Conservation (phyloP, 2,329 filamentous ascomycete genomes). For the Fusarium setosum region DNA sequence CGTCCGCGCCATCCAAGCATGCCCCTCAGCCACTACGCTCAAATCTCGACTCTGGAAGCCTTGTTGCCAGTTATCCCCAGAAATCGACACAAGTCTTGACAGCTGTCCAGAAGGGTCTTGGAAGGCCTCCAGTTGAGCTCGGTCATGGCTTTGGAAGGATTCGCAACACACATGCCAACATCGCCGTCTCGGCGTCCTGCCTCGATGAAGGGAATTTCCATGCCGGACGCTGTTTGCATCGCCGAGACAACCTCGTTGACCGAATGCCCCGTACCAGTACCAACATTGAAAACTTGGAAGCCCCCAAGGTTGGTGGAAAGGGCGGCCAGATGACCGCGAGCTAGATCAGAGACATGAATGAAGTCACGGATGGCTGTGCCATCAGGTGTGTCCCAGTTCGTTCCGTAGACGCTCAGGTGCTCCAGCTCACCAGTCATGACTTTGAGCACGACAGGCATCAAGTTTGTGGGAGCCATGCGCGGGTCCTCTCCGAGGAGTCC, state of each 20-base stretch:
- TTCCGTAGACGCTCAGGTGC: constrained; percentile 69
- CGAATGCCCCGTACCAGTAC: constrained; percentile 56
- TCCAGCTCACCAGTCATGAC: constrained; percentile 66
- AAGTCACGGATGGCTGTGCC: constrained; percentile 75
- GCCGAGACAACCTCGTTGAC: constrained; percentile 55
- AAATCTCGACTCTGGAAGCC: not conserved
- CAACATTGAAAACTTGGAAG: constrained; percentile 58
- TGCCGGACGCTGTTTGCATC: constrained; percentile 50
- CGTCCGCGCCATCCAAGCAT: too few species aligned
- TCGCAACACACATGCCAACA: constrained; percentile 56
- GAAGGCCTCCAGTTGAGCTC: constrained; percentile 56
- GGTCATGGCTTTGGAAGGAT: constrained; percentile 50
- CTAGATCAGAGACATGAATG: constrained; percentile 74
- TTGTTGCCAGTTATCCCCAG: not conserved
- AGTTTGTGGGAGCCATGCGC: constrained; percentile 68
- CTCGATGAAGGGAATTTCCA: constrained; percentile 49
- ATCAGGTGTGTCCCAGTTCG: constrained; percentile 72
- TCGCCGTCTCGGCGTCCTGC: constrained; percentile 54
- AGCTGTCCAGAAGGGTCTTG: constrained; percentile 31
- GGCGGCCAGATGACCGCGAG: constrained; percentile 71
- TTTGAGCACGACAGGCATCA: constrained; percentile 72
- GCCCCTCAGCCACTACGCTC: too few species aligned
- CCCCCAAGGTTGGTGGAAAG: constrained; percentile 49
- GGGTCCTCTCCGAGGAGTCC: constrained; percentile 73
- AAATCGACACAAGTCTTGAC: constrained; percentile 26